Evolutionary conservation across 257 asterid species (phyloP).

Genomic region (Anisodus tanguticus): DNA sequence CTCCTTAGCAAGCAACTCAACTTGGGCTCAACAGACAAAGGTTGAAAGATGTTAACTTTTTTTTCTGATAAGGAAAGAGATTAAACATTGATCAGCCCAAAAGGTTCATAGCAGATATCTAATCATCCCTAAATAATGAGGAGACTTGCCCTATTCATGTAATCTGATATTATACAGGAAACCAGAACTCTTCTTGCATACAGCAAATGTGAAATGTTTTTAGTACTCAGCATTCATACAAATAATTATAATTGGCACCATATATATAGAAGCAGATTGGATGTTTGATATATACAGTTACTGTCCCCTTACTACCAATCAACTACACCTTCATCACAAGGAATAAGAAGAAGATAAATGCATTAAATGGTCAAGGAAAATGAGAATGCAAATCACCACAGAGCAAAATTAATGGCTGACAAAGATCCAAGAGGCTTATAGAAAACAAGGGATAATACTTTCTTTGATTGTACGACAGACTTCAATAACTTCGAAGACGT

Average conservation of each 20-base stretch:
- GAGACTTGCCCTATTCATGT: background rate
- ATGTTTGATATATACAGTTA: background rate
- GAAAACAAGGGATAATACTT: background rate
- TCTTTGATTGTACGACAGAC: background rate
- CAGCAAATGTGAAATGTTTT: background rate
- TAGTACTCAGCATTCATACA: background rate
- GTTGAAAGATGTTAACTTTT: background rate
- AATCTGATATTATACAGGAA: background rate
- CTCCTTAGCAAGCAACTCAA: constrained; percentile 8
- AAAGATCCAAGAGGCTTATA: background rate
- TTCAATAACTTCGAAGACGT: constrained; percentile 16
- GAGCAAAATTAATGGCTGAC: background rate
- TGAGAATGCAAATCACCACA: constrained; percentile 3
- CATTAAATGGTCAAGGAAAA: background rate
- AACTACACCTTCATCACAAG: background rate
- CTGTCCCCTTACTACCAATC: background rate
- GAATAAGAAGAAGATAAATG: background rate
- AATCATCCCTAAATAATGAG: background rate
- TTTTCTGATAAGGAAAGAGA: background rate
- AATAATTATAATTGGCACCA: background rate
- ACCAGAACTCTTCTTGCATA: background rate
- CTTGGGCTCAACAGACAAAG: background rate
- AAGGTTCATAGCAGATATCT: background rate
- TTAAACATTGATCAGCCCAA: background rate
- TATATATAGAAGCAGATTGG: background rate